phyloP scores from a whole-genome alignment of 2,329 filamentous ascomycete species.

The Celoporthe dispersa region DNA sequence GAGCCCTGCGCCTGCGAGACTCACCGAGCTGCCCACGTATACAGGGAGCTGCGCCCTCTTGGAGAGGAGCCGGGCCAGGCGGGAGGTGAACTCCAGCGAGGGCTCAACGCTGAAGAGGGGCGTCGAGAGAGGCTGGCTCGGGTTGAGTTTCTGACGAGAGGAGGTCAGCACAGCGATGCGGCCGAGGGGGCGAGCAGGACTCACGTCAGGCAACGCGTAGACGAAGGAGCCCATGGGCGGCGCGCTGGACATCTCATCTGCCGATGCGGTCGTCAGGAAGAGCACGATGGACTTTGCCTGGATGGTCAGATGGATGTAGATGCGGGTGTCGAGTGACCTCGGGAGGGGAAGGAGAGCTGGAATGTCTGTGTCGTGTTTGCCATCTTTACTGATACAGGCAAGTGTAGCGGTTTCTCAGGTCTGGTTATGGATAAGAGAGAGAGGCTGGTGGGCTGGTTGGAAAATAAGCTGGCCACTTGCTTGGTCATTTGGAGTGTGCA shows the following conservation, averaged over 20 bases:
- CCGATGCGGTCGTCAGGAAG: constrained; percentile 63
- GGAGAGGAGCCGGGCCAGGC: constrained; percentile 83
- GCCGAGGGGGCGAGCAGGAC: constrained; percentile 32
- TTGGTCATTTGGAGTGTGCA: background rate
- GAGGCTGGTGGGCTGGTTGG: background rate
- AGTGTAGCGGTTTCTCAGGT: too few species aligned
- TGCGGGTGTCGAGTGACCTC: constrained; percentile 61
- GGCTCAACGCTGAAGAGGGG: constrained; percentile 76
- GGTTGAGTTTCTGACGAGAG: constrained; percentile 51
- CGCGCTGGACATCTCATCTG: constrained; percentile 54
- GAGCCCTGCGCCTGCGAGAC: constrained; percentile 72
- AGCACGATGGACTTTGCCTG: constrained; percentile 62
- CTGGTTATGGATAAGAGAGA: background rate
- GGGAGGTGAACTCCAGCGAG: constrained; percentile 84
- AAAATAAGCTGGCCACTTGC: background rate
- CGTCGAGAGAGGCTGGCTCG: constrained; percentile 72
- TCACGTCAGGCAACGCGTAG: constrained; percentile 89
- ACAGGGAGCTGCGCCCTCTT: constrained; percentile 72
- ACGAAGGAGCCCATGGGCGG: constrained; percentile 84
- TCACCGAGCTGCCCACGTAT: constrained; percentile 91
- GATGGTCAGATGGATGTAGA: constrained; percentile 64
- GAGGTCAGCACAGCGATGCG: background rate
- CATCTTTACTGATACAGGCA: too few species aligned
- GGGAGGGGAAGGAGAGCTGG: constrained; percentile 64
- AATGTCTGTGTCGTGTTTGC: constrained; percentile 32